Conservation (phyloP, 176 grass and related monocot species). For the Eragrostis nindensis region DNA sequence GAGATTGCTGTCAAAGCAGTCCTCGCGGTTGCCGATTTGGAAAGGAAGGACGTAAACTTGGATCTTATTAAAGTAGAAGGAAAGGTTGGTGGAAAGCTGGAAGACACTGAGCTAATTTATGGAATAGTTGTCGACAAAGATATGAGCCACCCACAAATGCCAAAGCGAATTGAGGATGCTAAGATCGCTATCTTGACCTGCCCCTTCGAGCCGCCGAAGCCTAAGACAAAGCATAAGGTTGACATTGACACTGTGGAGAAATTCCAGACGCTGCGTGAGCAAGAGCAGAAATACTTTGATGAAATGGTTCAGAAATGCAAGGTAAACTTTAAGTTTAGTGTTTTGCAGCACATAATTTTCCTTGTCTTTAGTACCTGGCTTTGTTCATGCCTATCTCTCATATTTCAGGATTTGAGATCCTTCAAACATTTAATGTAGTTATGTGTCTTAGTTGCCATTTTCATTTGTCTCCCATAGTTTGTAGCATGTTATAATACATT, state of each 20-base stretch:
- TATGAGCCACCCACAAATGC: slow-evolving; percentile 99
- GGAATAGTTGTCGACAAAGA: slow-evolving; percentile 98
- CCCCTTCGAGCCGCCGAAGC: slow-evolving; percentile 98
- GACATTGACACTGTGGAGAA: slow-evolving; percentile 98
- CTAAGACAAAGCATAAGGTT: slow-evolving; percentile 99
- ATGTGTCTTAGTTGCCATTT: background rate
- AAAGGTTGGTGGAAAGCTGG: slow-evolving; percentile 93
- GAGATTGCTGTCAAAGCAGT: slow-evolving; percentile 96
- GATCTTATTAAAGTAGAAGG: slow-evolving; percentile 98
- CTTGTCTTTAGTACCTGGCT: background rate
- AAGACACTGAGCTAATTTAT: slow-evolving; percentile 90
- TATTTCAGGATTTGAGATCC: slow-evolving; percentile 9
- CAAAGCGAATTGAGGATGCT: slow-evolving; percentile 92
- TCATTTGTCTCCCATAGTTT: background rate
- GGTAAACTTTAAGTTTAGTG: slow-evolving; percentile 34
- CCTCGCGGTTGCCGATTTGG: slow-evolving; percentile 93
- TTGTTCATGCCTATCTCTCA: slow-evolving; percentile 1
- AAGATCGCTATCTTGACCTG: slow-evolving; percentile 96
- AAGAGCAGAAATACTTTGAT: slow-evolving; percentile 94
- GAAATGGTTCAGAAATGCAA: slow-evolving; percentile 99
- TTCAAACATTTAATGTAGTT: background rate
- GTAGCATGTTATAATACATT: background rate
- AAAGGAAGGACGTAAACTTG: slow-evolving; percentile 97
- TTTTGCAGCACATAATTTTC: background rate
- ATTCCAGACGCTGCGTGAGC: slow-evolving; percentile 73